A percentile compares a stretch with the other conserved stretches of the same genome.
Conservation (phyloP, 192 early-diverging fungal genomes). For the Coemansia sp. region DNA sequence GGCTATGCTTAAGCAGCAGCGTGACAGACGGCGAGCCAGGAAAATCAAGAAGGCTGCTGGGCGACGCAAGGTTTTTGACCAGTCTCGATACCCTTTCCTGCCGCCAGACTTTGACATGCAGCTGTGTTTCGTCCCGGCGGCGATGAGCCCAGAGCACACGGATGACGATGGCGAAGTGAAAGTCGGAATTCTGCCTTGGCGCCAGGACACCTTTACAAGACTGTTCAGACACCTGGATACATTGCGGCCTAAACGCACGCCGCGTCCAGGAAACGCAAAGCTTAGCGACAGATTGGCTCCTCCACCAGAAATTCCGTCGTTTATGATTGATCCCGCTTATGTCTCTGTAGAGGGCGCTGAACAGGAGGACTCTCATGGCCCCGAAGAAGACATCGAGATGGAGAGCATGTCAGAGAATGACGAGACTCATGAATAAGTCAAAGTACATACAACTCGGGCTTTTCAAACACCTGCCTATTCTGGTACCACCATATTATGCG, state of each 20-base stretch:
- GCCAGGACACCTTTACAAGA: conserved; percentile 24
- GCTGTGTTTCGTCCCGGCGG: conserved; percentile 38
- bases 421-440: conserved; percentile 1
- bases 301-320: conserved; percentile 33
- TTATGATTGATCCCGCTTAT: conserved; percentile 39
- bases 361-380: conserved; percentile 12
- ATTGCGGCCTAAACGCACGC: conserved; percentile 50
- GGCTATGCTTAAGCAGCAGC: conserved; percentile 56
- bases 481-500: too few species aligned
- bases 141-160: conserved; percentile 54
- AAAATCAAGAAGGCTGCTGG: conserved; percentile 49
- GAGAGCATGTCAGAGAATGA: conserved; percentile 31
- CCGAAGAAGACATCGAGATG: conserved; percentile 51
- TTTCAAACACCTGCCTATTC: too few species aligned
- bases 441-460: background rate
- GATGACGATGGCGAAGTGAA: conserved; percentile 53
- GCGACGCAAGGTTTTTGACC: conserved; percentile 47
- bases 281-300: conserved; percentile 28
- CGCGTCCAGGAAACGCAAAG: conserved; percentile 29
- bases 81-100: conserved; percentile 45
- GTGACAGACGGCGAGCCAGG: conserved; percentile 45
- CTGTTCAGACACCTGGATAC: conserved; percentile 49
- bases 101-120: conserved; percentile 30
- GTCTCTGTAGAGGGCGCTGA: conserved; percentile 25
- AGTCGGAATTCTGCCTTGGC: conserved; percentile 50